Evolutionary conservation across 148 eudicot species (phyloP).

Genomic region (Silene conica): DNA sequence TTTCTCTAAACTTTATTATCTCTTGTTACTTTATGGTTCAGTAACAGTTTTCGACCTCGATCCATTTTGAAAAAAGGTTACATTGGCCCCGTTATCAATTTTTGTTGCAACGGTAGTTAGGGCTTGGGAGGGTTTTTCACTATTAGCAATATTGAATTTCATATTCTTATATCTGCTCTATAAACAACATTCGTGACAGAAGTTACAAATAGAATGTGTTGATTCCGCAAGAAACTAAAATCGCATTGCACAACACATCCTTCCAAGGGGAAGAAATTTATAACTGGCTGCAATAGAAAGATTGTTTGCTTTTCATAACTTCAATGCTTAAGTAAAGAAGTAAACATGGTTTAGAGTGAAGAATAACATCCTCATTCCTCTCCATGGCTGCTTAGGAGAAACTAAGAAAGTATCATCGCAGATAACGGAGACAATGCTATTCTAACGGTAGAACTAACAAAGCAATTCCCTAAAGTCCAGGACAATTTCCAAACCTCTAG

Average conservation of each 20-base stretch:
- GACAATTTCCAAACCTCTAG: too few species aligned
- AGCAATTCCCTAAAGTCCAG: too few species aligned
- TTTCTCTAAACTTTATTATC: neutral
- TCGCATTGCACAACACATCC: neutral
- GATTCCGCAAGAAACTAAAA: neutral
- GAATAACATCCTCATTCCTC: too few species aligned
- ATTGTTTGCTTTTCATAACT: neutral
- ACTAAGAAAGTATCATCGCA: too few species aligned
- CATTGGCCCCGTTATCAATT: too few species aligned
- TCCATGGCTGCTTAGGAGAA: too few species aligned
- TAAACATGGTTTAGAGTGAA: too few species aligned
- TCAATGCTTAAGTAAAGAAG: too few species aligned
- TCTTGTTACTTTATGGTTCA: neutral
- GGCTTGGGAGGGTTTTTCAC: neutral
- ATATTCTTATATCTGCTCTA: neutral
- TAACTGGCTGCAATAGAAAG: neutral
- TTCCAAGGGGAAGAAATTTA: neutral
- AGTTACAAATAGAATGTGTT: neutral
- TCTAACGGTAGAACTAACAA: too few species aligned
- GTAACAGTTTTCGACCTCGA: neutral
- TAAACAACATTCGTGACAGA: neutral
- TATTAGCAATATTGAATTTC: neutral
- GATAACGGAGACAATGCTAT: too few species aligned
- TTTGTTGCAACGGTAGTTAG: neutral
- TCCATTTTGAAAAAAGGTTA: neutral